Conservation (phyloP, 2,329 filamentous ascomycete species). For the Neoscytalidium dimidiatum region DNA sequence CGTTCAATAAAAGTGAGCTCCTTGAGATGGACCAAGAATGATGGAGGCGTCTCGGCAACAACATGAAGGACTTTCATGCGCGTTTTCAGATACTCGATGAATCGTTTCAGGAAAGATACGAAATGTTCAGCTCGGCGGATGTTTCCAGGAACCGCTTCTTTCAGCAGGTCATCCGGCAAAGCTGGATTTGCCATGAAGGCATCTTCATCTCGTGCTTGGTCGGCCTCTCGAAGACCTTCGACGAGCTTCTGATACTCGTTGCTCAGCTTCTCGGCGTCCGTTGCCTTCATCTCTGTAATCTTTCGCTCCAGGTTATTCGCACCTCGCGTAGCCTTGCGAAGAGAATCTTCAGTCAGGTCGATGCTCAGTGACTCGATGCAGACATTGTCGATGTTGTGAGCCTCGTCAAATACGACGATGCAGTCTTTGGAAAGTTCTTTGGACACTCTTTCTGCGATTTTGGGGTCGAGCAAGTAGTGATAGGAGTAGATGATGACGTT, state of each 20-base stretch:
- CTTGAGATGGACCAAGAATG: slow-evolving; percentile 88
- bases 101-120: slow-evolving; percentile 88
- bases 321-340: slow-evolving; percentile 86
- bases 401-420: slow-evolving; percentile 98
- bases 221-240: slow-evolving; percentile 82
- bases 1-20: slow-evolving; percentile 98
- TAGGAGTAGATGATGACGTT: slow-evolving; percentile 99
- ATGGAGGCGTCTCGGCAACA: slow-evolving; percentile 94
- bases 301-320: slow-evolving; percentile 88
- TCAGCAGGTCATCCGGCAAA: slow-evolving; percentile 87
- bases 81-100: slow-evolving; percentile 97
- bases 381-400: slow-evolving; percentile 99
- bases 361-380: slow-evolving; percentile 98
- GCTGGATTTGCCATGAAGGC: slow-evolving; percentile 97
- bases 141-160: slow-evolving; percentile 94
- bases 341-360: slow-evolving; percentile 91
- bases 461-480: slow-evolving; percentile 95
- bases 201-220: slow-evolving; percentile 88
- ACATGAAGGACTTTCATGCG: slow-evolving; percentile 98
- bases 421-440: slow-evolving; percentile 96
- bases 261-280: slow-evolving; percentile 90
- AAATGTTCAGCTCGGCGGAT: slow-evolving; percentile 96
- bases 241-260: slow-evolving; percentile 95
- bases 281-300: slow-evolving; percentile 93
- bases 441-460: slow-evolving; percentile 94